Conservation (phyloP, 2,329 filamentous ascomycete species). For the Trichoderma gracile region DNA sequence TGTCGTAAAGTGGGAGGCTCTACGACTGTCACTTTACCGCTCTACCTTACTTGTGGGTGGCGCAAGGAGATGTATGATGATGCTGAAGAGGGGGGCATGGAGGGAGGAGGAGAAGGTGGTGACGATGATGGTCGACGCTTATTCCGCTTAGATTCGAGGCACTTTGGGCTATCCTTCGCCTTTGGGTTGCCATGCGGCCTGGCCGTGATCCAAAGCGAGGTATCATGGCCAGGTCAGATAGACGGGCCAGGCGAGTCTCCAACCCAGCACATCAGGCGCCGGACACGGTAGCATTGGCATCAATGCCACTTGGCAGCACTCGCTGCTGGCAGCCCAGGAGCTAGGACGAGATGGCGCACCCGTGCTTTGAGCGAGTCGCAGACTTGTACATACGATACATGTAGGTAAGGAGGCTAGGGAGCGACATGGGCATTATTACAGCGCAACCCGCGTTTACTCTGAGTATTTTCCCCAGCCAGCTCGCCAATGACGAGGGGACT, state of each 20-base stretch:
- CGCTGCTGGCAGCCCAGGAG: conserved; percentile 11
- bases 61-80: not conserved
- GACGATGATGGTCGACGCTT: not conserved
- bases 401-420: conserved; percentile 5
- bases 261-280: conserved; percentile 11
- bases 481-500: conserved; percentile 17
- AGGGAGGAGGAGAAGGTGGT: no score
- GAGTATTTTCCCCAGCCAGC: conserved; percentile 4
- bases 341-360: conserved; percentile 6
- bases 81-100: not conserved
- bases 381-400: no score
- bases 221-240: conserved; percentile 7
- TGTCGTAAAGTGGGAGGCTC: conserved; percentile 1
- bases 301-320: conserved; percentile 9
- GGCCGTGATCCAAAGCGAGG: not conserved
- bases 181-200: conserved; percentile 16
- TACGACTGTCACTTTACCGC: not conserved
- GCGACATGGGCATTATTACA: conserved; percentile 13
- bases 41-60: not conserved
- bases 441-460: conserved; percentile 23
- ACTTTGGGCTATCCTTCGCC: conserved; percentile 3
- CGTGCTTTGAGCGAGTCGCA: no score
- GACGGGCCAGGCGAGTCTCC: conserved; percentile 11
- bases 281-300: conserved; percentile 13
- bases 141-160: not conserved